Evolutionary conservation across 768 basidiomycete genomes (phyloP).

Genomic region (Phylloporus sp.): DNA sequence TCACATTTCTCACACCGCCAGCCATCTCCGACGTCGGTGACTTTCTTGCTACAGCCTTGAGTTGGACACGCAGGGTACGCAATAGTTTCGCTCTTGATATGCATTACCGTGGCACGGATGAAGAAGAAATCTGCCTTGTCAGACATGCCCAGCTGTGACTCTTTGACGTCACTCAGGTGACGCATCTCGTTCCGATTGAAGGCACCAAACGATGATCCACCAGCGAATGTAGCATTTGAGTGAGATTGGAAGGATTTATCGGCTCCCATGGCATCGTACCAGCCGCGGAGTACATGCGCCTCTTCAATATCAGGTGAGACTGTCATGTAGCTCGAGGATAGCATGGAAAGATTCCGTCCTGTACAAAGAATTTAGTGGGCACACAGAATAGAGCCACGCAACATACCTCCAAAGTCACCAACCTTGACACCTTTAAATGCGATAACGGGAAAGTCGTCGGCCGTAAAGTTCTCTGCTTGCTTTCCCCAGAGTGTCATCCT

Average conservation of each 20-base stretch:
- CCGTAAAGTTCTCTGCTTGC: constrained; percentile 79
- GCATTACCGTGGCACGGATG: constrained; percentile 77
- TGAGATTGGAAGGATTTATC: constrained; percentile 69
- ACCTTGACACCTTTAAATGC: constrained; percentile 95
- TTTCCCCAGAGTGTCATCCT: constrained; percentile 95
- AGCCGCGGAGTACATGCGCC: constrained; percentile 81
- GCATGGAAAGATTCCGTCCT: constrained; percentile 85
- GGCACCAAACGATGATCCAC: constrained; percentile 36
- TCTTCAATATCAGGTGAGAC: constrained; percentile 91
- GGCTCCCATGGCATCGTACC: constrained; percentile 78
- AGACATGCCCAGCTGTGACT: constrained; percentile 65
- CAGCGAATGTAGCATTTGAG: constrained; percentile 39
- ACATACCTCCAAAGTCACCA: constrained; percentile 80
- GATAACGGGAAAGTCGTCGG: constrained; percentile 62
- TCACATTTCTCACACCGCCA: constrained; percentile 95
- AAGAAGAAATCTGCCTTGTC: constrained; percentile 83
- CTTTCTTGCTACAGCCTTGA: constrained; percentile 86
- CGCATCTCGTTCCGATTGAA: constrained; percentile 75
- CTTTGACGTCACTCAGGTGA: constrained; percentile 74
- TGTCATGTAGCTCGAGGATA: constrained; percentile 75
- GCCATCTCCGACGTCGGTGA: constrained; percentile 57
- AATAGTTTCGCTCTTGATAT: constrained; percentile 78
- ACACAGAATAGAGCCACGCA: not conserved
- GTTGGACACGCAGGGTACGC: constrained; percentile 87
- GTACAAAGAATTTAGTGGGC: constrained; percentile 5